These are phyloP conservation scores for Apiotrichum gracile DNA, from an alignment of 1,284 basidiomycete genomes.

Conservation along the genomic window DNA sequence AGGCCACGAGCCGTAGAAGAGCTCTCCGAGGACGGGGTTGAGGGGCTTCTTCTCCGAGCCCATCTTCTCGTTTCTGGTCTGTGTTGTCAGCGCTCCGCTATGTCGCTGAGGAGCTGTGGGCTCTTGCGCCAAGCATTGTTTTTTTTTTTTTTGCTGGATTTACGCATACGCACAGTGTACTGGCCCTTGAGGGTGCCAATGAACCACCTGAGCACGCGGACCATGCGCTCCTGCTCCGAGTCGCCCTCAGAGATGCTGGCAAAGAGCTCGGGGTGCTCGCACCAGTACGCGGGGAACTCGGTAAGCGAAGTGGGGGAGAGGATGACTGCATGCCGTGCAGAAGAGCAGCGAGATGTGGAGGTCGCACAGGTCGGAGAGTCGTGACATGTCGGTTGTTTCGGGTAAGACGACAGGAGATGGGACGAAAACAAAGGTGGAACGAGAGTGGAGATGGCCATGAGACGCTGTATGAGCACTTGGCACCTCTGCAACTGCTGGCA, in stretches of 20 bases:
- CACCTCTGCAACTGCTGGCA: not conserved
- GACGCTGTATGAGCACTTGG: too few species aligned
- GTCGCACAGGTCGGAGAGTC: not conserved
- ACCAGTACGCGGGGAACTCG: slow-evolving; percentile 92
- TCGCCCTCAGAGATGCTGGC: slow-evolving; percentile 71
- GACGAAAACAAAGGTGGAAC: too few species aligned
- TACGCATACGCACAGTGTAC: slow-evolving; percentile 60
- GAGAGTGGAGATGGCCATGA: too few species aligned
- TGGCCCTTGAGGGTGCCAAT: slow-evolving; percentile 90
- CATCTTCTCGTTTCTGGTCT: slow-evolving; percentile 80
- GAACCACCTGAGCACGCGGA: slow-evolving; percentile 82
- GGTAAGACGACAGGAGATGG: too few species aligned
- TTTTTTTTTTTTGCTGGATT: too few species aligned
- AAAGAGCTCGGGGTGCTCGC: slow-evolving; percentile 78
- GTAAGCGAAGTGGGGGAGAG: slow-evolving; percentile 64
- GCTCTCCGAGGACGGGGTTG: slow-evolving; percentile 92
- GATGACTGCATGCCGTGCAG: slow-evolving; percentile 53
- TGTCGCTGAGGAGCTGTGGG: not conserved
- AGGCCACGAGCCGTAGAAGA: slow-evolving; percentile 92
- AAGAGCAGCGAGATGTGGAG: not conserved
- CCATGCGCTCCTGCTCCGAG: slow-evolving; percentile 63
- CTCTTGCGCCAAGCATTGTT: not conserved
- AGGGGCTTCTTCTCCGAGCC: slow-evolving; percentile 97
- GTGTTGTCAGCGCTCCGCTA: not conserved
- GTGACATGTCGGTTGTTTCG: too few species aligned